phyloP scores from a whole-genome alignment of 148 eudicot genomes.

The Tetragonia tetragonoides region DNA sequence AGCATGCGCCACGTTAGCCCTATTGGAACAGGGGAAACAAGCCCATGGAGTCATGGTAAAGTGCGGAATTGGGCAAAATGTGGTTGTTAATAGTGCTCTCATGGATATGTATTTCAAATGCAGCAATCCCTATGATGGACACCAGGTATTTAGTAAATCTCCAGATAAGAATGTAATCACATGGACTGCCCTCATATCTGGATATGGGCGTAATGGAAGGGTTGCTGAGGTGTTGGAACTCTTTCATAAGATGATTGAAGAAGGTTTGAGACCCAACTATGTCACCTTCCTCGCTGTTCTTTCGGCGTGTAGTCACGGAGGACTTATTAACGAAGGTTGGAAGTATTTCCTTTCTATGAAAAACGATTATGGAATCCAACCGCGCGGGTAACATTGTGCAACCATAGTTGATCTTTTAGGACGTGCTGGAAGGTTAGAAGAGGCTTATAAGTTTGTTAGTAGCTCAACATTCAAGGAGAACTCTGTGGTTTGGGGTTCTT shows the following conservation, averaged over 20 bases:
- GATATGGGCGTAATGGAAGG: constrained; percentile 74
- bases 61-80: constrained; percentile 48
- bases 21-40: constrained; percentile 72
- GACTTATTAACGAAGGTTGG: constrained; percentile 75
- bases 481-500: constrained; percentile 77
- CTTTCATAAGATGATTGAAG: constrained; percentile 61
- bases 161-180: constrained; percentile 64
- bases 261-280: constrained; percentile 71
- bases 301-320: constrained; percentile 92
- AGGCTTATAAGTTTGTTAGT: constrained; percentile 63
- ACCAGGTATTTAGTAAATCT: constrained; percentile 49
- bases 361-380: constrained; percentile 67
- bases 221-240: constrained; percentile 50
- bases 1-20: constrained; percentile 73
- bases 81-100: constrained; percentile 76
- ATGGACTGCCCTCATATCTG: constrained; percentile 80
- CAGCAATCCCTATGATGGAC: constrained; percentile 67
- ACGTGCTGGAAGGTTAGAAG: constrained; percentile 75
- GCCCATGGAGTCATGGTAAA: constrained; percentile 71
- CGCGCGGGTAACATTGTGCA: constrained; percentile 66
- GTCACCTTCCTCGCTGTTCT: constrained; percentile 88
- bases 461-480: constrained; percentile 55
- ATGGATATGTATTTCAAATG: constrained; percentile 95
- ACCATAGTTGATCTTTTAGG: constrained; percentile 85
- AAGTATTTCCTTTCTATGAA: constrained; percentile 61